phyloP scores from a whole-genome alignment of 2,329 filamentous ascomycete species.

The Zasmidium cellare region DNA sequence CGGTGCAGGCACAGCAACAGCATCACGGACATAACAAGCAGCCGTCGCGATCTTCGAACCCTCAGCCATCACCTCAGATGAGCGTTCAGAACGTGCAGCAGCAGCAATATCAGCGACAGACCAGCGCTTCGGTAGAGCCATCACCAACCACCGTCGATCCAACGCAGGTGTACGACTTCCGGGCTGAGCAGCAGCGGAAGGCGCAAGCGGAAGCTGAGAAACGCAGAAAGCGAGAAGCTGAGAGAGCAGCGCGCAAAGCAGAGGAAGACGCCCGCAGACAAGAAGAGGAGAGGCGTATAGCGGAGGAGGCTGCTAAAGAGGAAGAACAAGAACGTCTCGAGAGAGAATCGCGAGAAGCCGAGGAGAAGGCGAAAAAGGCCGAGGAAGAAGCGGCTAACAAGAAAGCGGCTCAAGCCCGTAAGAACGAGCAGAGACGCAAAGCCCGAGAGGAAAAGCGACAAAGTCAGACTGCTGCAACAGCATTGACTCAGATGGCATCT shows the following conservation, averaged over 20 bases:
- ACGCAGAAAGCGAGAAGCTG: conserved; percentile 30
- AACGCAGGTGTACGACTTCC: conserved; percentile 55
- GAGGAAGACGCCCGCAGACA: conserved; percentile 33
- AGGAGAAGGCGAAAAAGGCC: conserved; percentile 28
- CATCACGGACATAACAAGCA: conserved; percentile 25
- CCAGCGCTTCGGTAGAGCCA: conserved; percentile 31
- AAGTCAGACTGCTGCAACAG: conserved; percentile 31
- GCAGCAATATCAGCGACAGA: conserved; percentile 22
- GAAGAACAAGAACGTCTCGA: conserved; percentile 23
- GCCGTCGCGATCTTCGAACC: conserved; percentile 21
- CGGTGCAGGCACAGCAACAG: conserved; percentile 30
- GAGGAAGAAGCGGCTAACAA: conserved; percentile 29
- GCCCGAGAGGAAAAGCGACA: conserved; percentile 29
- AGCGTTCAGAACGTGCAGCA: conserved; percentile 17
- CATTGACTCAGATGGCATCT: conserved; percentile 27
- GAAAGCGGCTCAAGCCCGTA: conserved; percentile 26
- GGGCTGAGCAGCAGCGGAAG: conserved; percentile 49
- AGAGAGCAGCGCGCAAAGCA: conserved; percentile 34
- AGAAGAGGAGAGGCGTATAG: conserved; percentile 33
- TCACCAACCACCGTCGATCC: conserved; percentile 52
- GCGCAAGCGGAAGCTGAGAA: conserved; percentile 33
- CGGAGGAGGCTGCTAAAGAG: conserved; percentile 34
- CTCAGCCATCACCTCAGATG: conserved; percentile 28
- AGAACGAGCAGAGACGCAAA: conserved; percentile 33
- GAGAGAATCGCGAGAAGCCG: conserved; percentile 26